A percentile compares a stretch with the other conserved stretches of the same genome.
phyloP scores from a whole-genome alignment of 2,329 filamentous ascomycete species.

The Coleophoma crateriformis region DNA sequence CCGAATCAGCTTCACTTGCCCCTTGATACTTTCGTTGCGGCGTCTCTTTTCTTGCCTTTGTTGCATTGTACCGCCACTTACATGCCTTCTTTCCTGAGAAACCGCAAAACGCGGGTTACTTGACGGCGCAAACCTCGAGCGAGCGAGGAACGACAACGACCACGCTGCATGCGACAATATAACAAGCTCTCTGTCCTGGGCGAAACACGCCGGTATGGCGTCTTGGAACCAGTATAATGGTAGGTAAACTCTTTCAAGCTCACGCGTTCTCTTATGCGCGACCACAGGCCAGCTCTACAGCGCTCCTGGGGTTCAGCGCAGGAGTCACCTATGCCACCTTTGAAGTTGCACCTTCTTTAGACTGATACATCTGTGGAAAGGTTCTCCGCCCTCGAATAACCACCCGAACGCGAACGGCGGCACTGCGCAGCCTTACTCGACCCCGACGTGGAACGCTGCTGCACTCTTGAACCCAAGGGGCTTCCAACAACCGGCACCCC shows the following conservation, averaged over 20 bases:
- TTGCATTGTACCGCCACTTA: not conserved
- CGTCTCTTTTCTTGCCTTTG: too few relatives aligned
- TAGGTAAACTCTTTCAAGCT: conserved; percentile 12
- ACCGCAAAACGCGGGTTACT: conserved; percentile 5
- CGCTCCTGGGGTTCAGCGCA: not conserved
- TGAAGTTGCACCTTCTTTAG: conserved; percentile 13
- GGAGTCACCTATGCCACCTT: not conserved
- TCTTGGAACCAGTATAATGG: conserved; percentile 29
- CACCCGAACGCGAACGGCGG: conserved; percentile 13
- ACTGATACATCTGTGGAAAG: conserved; percentile 19
- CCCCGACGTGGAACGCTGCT: conserved; percentile 33
- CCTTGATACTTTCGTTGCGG: too few relatives aligned
- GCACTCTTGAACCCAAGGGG: conserved; percentile 36
- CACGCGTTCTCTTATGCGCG: not conserved
- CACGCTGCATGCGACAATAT: conserved; percentile 19
- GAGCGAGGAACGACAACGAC: too few relatives aligned
- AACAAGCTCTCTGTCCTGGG: conserved; percentile 7
- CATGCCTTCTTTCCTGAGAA: not conserved
- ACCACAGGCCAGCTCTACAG: not conserved
- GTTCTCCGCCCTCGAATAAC: conserved; percentile 20
- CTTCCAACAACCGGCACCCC: conserved; percentile 14
- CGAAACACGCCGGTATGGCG: conserved; percentile 24
- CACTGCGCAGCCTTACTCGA: conserved; percentile 6
- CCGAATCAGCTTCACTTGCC: too few relatives aligned
- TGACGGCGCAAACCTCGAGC: conserved; percentile 8